phyloP scores from a whole-genome alignment of 192 early-diverging fungal genomes.

The Backusella macrospora region DNA sequence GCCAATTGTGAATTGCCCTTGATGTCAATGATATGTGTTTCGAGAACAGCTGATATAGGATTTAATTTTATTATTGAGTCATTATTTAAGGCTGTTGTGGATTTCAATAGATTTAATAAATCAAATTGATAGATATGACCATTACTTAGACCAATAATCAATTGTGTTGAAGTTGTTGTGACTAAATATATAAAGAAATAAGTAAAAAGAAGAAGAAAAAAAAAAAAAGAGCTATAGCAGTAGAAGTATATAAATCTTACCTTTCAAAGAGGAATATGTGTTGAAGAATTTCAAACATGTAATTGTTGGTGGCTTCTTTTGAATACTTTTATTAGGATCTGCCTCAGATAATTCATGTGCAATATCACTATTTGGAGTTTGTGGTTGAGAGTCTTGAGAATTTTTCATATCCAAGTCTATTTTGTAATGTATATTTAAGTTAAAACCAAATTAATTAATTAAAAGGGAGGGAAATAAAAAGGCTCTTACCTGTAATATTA shows the following conservation, averaged over 20 bases:
- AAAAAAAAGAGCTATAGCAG: too few species aligned
- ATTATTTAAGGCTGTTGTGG: background rate
- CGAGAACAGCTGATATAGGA: background rate
- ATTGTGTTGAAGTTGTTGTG: conserved; percentile 7
- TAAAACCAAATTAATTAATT: too few species aligned
- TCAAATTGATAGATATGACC: conserved; percentile 27
- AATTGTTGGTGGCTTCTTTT: conserved; percentile 12
- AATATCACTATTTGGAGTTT: background rate
- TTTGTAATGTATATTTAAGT: background rate
- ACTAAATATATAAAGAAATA: conserved; percentile 10
- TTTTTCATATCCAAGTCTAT: background rate
- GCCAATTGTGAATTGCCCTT: conserved; percentile 20
- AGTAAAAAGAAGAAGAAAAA: too few species aligned
- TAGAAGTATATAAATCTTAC: conserved; percentile 6
- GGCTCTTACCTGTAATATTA: conserved; percentile 11
- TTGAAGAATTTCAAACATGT: conserved; percentile 20
- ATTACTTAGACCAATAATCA: conserved; percentile 27
- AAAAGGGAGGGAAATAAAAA: too few species aligned
- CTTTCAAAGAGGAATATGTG: conserved; percentile 24
- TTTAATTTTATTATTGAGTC: background rate
- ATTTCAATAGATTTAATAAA: conserved; percentile 2
- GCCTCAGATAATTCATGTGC: conserved; percentile 16
- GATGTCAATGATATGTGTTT: conserved; percentile 23
- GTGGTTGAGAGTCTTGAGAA: background rate
- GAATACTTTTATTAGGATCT: background rate